These are phyloP conservation scores for Rubroboletus satanas DNA, from an alignment of 768 basidiomycete species.

Conservation along the genomic window DNA sequence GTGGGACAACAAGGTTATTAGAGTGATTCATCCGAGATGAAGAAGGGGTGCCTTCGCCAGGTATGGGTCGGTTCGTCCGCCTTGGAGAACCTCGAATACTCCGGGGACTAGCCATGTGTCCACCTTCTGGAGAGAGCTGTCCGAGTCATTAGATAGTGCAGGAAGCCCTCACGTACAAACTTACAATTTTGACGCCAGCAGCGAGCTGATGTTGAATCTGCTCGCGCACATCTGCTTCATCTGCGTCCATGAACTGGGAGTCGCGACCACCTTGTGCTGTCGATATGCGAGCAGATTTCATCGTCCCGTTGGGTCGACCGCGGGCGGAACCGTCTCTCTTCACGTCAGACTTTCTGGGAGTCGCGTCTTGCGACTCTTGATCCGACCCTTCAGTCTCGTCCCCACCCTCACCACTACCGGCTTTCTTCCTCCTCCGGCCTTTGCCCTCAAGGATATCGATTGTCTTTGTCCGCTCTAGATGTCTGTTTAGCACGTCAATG, in stretches of 20 bases:
- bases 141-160: slow-evolving; percentile 12
- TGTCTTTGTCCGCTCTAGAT: slow-evolving; percentile 79
- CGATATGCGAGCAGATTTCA: slow-evolving; percentile 37
- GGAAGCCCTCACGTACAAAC: slow-evolving; percentile 20
- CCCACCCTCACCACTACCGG: slow-evolving; percentile 32
- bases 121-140: slow-evolving; percentile 61
- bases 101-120: slow-evolving; percentile 58
- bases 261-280: slow-evolving; percentile 48
- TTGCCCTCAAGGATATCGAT: slow-evolving; percentile 83
- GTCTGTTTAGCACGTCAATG: slow-evolving; percentile 74
- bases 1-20: slow-evolving; percentile 42
- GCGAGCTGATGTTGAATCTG: slow-evolving; percentile 85
- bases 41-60: slow-evolving; percentile 38
- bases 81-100: slow-evolving; percentile 69
- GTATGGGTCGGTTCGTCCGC: slow-evolving; percentile 39
- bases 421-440: slow-evolving; percentile 30
- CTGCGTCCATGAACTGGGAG: slow-evolving; percentile 89
- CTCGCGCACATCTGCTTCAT: slow-evolving; percentile 75
- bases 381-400: slow-evolving; percentile 37
- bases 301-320: slow-evolving; percentile 25
- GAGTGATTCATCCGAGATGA: slow-evolving; percentile 38
- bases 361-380: slow-evolving; percentile 52
- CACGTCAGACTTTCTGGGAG: slow-evolving; percentile 52
- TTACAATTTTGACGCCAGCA: slow-evolving; percentile 67
- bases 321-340: slow-evolving; percentile 35